Evolutionary conservation across 306 rosid genomes (phyloP).

Genomic region (Quercus wislizeni): DNA sequence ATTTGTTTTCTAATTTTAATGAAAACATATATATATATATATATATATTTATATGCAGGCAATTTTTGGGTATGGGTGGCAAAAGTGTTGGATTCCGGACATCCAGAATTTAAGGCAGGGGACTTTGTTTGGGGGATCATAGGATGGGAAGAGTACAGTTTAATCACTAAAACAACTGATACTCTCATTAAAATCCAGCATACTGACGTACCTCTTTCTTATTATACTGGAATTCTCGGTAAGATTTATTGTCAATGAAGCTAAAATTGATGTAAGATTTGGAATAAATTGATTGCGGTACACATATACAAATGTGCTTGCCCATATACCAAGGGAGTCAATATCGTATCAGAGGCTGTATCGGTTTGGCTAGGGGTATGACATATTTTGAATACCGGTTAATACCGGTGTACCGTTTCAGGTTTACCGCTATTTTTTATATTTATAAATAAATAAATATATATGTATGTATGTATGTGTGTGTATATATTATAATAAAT

Average conservation of each 20-base stretch:
- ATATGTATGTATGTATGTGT: too few relatives aligned
- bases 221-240: conserved; percentile 39
- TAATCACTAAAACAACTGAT: conserved; percentile 22
- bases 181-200: conserved; percentile 38
- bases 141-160: conserved; percentile 55
- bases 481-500: too few relatives aligned
- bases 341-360: too few relatives aligned
- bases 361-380: too few relatives aligned
- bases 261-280: neutral
- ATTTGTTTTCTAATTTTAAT: too few relatives aligned
- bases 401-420: too few relatives aligned
- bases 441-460: too few relatives aligned
- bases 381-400: too few relatives aligned
- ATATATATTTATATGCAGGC: conserved; percentile 9
- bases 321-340: too few relatives aligned
- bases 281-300: too few relatives aligned
- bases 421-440: too few relatives aligned
- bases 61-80: conserved; percentile 48
- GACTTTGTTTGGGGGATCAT: conserved; percentile 49
- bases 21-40: neutral
- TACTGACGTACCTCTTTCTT: conserved; percentile 48
- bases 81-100: conserved; percentile 42
- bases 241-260: neutral
- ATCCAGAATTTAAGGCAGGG: conserved; percentile 42
- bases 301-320: too few relatives aligned